Conservation (phyloP, 2,329 filamentous ascomycete species). For the Hortaea sp. region DNA sequence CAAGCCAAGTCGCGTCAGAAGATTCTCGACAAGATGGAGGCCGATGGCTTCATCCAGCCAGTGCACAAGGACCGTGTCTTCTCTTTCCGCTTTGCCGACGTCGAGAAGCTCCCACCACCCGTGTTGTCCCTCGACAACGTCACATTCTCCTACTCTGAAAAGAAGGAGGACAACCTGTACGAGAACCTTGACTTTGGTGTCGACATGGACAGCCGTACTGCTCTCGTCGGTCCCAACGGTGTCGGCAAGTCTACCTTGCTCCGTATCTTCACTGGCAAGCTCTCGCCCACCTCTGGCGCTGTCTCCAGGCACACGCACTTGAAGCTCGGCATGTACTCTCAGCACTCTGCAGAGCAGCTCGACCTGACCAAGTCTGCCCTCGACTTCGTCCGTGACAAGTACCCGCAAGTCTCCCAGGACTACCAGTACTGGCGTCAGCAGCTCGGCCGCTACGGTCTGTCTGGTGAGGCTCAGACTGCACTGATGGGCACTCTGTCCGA, state of each 20-base stretch:
- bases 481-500: conserved; percentile 97
- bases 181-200: conserved; percentile 96
- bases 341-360: conserved; percentile 97
- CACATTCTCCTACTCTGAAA: conserved; percentile 94
- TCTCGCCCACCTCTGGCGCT: conserved; percentile 69
- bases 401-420: conserved; percentile 78
- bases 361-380: conserved; percentile 96
- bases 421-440: conserved; percentile 99
- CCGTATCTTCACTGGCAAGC: conserved; percentile 90
- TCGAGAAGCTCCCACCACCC: conserved; percentile 97
- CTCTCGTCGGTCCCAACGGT: conserved; percentile 96
- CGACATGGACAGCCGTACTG: conserved; percentile 98
- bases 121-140: conserved; percentile 95
- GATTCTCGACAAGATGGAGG: conserved; percentile 99
- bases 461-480: conserved; percentile 86
- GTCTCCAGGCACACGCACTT: conserved; percentile 93
- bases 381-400: conserved; percentile 97
- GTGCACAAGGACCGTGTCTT: conserved; percentile 80
- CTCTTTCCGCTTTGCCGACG: conserved; percentile 95
- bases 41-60: conserved; percentile 94
- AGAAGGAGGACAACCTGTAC: conserved; percentile 84
- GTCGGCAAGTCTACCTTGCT: conserved; percentile 97
- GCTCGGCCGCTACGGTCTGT: conserved; percentile 87
- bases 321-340: conserved; percentile 95
- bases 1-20: conserved; percentile 99